phyloP scores from a whole-genome alignment of 352 stramenopile genomes.

The Phytophthora crassamura region DNA sequence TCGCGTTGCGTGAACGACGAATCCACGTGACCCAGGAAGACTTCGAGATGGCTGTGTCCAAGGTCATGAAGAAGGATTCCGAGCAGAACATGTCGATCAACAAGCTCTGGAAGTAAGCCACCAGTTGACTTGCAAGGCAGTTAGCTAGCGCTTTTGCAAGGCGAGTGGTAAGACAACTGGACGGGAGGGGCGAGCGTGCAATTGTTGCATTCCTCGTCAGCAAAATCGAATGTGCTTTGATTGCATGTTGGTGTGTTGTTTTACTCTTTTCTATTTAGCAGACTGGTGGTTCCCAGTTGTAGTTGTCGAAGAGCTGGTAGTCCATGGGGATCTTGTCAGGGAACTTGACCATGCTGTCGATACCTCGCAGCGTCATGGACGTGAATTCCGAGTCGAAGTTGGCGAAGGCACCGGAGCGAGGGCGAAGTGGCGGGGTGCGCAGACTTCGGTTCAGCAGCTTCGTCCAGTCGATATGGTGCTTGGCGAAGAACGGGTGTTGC shows the following conservation, averaged over 20 bases:
- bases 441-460: slow-evolving; percentile 52
- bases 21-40: slow-evolving; percentile 99
- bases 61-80: slow-evolving; percentile 99
- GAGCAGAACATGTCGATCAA: slow-evolving; percentile 98
- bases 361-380: slow-evolving; percentile 69
- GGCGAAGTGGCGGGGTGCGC: slow-evolving; percentile 61
- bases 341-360: slow-evolving; percentile 83
- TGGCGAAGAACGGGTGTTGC: slow-evolving; percentile 71
- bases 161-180: slow-evolving; percentile 13
- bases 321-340: slow-evolving; percentile 78
- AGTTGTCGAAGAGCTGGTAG: slow-evolving; percentile 89
- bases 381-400: slow-evolving; percentile 92
- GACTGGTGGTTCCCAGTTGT: slow-evolving; percentile 75
- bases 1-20: slow-evolving; percentile 98
- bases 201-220: slow-evolving; percentile 5
- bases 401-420: slow-evolving; percentile 67
- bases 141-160: slow-evolving; percentile 17
- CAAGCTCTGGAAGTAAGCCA: slow-evolving; percentile 99
- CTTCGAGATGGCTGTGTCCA: slow-evolving; percentile 99
- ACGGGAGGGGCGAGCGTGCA: not conserved
- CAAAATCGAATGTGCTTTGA: slow-evolving; percentile 43
- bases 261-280: slow-evolving; percentile 23
- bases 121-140: not conserved
- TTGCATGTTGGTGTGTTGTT: slow-evolving; percentile 19
- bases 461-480: slow-evolving; percentile 70